Conservation (phyloP, 495 filamentous ascomycete species). For the Penicillium canariense region DNA sequence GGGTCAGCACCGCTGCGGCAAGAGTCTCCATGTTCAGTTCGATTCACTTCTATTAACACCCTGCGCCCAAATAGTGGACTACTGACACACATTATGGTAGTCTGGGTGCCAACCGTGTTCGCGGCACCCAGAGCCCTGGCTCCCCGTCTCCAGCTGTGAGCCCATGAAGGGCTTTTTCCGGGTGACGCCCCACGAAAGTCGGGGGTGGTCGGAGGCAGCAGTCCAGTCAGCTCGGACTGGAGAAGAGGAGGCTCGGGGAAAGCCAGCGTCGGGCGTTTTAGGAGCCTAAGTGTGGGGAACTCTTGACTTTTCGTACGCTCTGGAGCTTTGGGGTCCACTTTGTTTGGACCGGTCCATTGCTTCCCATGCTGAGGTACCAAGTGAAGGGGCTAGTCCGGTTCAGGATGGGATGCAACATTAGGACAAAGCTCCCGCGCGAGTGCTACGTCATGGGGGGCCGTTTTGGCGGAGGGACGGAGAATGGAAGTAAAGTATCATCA, state of each 20-base stretch:
- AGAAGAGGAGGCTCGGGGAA: slow-evolving; percentile 6
- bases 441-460: slow-evolving; percentile 4
- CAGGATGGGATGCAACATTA: background rate
- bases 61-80: too few relatives aligned
- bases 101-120: background rate
- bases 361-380: background rate
- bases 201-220: slow-evolving; percentile 13
- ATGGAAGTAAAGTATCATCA: background rate
- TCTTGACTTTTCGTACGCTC: background rate
- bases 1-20: background rate
- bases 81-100: background rate
- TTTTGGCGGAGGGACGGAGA: background rate
- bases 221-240: slow-evolving; percentile 12
- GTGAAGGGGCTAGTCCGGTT: background rate
- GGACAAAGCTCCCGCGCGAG: background rate
- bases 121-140: background rate
- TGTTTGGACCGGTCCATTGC: background rate
- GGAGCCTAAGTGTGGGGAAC: slow-evolving; percentile 15
- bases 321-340: slow-evolving; percentile 9
- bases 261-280: slow-evolving; percentile 26
- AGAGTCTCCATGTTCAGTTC: too few relatives aligned
- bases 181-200: slow-evolving; percentile 2
- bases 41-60: too few relatives aligned
- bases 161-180: slow-evolving; percentile 11
- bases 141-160: slow-evolving; percentile 1